Base-by-base conservation (phyloP, 169 alveolate species). In the Cryptosporidium tyzzeri region DNA sequence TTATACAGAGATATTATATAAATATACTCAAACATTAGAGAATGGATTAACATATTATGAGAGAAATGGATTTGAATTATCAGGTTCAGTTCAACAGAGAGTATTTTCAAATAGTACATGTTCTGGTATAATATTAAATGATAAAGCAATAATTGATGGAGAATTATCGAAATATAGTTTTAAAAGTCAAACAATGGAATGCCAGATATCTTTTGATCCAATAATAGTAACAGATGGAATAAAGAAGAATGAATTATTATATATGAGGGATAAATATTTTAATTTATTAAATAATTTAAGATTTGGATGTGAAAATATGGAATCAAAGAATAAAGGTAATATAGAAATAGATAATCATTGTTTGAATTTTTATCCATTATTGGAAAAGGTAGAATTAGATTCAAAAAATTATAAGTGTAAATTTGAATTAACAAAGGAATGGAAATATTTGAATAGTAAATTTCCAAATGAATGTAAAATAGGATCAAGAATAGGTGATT, bases 381-480 rank as follows among this genome's bases (percentile, higher is more conserved):
- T 92, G 86, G 84, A 75, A 55, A 91, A 85, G 31, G 44, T 71
- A 61, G 59, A 69, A 6, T 41, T 37, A 23, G 84, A 67, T 18
- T 91, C 75, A 69, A 80, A 86, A 55, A 91, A 80, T 7, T 33
- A 44, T 44, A 84, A 74, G 71, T 86, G 91, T 62, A 73, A 74
- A 69, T 92, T 92, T 37, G 31, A 91, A 3, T 69, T 86, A 69
- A 84, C 80, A 85, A 91, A 86, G 41, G 92, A 92, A 39, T 53
- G 70, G 85, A 86, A 85, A 10, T 65, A 51, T 61, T 59, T 80
- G 9, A 92, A 92, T 69, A 80, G 58, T 59, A 70, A 85, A 73
- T 92, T 92, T 65, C 93, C 94, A 21, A 71, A 86, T 74, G 93
- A 84, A 69, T 92, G 94, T 69, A 86, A 86, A 7, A 89, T 69